A percentile compares a stretch with the other conserved stretches of the same genome.
These are phyloP conservation scores for Chlamydomonas incerta DNA, from an alignment of 139 green algal genomes.

Conservation along the genomic window DNA sequence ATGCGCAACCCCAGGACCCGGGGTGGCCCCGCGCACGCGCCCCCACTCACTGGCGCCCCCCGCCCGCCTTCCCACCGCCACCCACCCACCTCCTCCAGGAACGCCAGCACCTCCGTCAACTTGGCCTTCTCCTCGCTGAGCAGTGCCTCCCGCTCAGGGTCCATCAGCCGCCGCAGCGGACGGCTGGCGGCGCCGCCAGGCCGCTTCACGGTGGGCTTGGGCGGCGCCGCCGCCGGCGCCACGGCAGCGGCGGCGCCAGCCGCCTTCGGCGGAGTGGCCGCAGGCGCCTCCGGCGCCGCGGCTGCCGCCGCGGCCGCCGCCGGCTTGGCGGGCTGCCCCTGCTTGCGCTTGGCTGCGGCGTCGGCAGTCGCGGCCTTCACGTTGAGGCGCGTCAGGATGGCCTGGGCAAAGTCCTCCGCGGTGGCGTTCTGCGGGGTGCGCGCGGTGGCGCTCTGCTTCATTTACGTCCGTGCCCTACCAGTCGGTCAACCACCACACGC, in stretches of 20 bases:
- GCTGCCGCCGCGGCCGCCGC: background rate
- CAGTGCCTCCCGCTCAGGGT: slow-evolving; percentile 57
- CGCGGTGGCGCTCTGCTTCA: too few relatives aligned
- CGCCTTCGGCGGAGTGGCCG: background rate
- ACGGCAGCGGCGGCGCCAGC: background rate
- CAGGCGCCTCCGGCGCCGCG: background rate
- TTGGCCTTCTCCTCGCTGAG: slow-evolving; percentile 59
- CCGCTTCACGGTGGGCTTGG: background rate
- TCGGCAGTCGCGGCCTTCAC: slow-evolving; percentile 29
- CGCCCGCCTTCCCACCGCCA: too few relatives aligned
- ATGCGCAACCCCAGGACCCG: too few relatives aligned
- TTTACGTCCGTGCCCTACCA: too few relatives aligned
- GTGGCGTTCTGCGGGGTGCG: background rate
- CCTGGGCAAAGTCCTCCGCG: slow-evolving; percentile 7
- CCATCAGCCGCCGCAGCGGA: slow-evolving; percentile 61
- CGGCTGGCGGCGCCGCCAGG: background rate
- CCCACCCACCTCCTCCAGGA: slow-evolving; percentile 62
- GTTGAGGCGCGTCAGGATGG: slow-evolving; percentile 40
- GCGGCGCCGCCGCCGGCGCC: background rate
- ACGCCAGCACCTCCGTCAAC: slow-evolving; percentile 43
- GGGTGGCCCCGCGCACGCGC: too few relatives aligned
- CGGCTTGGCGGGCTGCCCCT: background rate
- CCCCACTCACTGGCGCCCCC: too few relatives aligned
- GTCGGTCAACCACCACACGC: too few relatives aligned
- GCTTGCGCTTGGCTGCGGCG: background rate